Evolutionary conservation across 352 stramenopile species (phyloP).

Genomic region (Phytopythium litorale): DNA sequence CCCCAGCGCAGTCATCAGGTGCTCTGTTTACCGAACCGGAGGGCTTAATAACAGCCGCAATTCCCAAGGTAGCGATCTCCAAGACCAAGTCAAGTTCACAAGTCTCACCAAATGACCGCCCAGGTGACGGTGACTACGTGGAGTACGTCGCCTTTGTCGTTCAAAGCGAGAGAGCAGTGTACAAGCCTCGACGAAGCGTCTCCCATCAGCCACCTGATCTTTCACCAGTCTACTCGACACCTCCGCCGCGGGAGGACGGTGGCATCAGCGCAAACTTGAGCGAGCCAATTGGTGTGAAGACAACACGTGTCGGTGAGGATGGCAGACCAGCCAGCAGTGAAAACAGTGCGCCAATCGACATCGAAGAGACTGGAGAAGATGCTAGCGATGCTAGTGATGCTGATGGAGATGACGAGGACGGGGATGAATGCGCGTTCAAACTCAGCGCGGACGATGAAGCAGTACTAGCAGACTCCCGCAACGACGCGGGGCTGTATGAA

Average conservation of each 20-base stretch:
- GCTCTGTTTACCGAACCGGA: background rate
- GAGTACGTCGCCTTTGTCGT: conserved; percentile 28
- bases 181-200: background rate
- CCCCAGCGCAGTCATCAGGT: background rate
- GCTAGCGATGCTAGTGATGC: conserved; percentile 45
- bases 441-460: conserved; percentile 6
- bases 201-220: background rate
- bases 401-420: conserved; percentile 25
- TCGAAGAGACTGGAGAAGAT: conserved; percentile 24
- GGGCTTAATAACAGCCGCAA: background rate
- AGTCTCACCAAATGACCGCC: background rate
- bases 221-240: background rate
- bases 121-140: conserved; percentile 31
- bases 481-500: background rate
- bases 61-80: background rate
- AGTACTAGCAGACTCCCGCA: background rate
- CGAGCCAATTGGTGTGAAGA: background rate
- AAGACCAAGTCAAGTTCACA: background rate
- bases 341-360: conserved; percentile 12
- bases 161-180: background rate
- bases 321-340: conserved; percentile 1
- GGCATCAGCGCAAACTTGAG: background rate
- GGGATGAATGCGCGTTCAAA: background rate
- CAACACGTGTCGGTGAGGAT: background rate
- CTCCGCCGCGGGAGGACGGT: no score